Base-by-base conservation (phyloP, 2,329 filamentous ascomycete genomes). In the Phyllachora maydis region DNA sequence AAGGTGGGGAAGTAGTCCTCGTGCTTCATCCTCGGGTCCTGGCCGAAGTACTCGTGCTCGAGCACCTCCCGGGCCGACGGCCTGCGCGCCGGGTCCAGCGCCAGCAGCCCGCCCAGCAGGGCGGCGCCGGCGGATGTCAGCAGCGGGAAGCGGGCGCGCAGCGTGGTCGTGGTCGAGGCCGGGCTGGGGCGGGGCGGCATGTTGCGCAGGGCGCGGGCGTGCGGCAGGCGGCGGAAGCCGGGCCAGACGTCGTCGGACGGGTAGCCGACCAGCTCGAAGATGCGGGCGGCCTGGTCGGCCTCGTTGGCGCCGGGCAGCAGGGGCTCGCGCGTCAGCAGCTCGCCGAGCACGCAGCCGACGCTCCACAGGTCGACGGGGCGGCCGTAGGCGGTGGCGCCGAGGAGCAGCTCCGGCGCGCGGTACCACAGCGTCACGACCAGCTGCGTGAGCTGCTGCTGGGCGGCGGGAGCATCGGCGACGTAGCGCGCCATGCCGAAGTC, bases 341-440 rank as follows among this genome's bases (percentile, higher is more conserved):
- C 88, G 3, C 88, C 88, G 40, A 98, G 95, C 39, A 98, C 98
- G 46, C 88, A 98, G 1, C 88, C 88, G 1, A 98, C 71, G 3
- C 88, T 88, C 88, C 88, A 98, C 47, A 95, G 70, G 45, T 98
- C 88, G 33, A 98, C 81, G 12, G 88, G 85, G 0, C 88, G 83
- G 0, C 88, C 95, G 50, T 98, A 98, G 46, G 98, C 88, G n/a
- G 78, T 66, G 23, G 74, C 81, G 3, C 88, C 88, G 3, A 98
- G 66, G 2, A 98, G 65, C 4, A 98, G 60, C 46, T 98, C 88
- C 0, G 88, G 88, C 0, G 88, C 88, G 12, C 88, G 78, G 40
- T 98, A 98, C 88, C 88, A 98, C 32, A 98, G 98, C 0, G 88
- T 98, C 9, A 98, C 88, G 24, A 98, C 88, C 3, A 98, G 88